Conservation (phyloP, 2,329 filamentous ascomycete species). For the Ophiostoma australiae region DNA sequence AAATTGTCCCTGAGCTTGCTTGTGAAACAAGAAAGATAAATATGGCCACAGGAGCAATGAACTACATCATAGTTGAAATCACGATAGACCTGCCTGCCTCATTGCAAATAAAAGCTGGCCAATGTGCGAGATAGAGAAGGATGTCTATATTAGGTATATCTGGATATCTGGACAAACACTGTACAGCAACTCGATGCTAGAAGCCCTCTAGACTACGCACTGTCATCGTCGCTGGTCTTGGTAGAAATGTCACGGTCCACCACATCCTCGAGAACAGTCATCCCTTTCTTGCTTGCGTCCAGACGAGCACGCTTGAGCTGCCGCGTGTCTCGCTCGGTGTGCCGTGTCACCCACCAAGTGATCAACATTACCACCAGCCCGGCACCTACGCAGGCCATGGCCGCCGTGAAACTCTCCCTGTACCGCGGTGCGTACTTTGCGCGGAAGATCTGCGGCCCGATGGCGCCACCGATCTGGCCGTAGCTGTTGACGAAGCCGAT, state of each 20-base stretch:
- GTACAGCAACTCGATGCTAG: too few relatives aligned
- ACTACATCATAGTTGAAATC: too few relatives aligned
- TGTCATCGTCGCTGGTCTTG: constrained; percentile 20
- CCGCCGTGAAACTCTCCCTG: constrained; percentile 22
- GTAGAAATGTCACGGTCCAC: constrained; percentile 22
- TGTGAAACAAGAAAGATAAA: too few relatives aligned
- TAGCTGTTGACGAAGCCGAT: constrained; percentile 27
- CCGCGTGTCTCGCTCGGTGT: constrained; percentile 24
- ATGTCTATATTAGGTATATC: too few relatives aligned
- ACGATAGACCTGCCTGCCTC: too few relatives aligned
- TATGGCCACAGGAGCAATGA: too few relatives aligned
- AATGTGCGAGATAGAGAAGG: too few relatives aligned
- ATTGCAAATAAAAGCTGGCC: too few relatives aligned
- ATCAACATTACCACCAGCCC: constrained; percentile 18
- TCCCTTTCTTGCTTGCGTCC: constrained; percentile 20
- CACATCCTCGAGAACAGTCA: constrained; percentile 25
- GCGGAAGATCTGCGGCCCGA: constrained; percentile 26
- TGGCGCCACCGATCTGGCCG: constrained; percentile 27
- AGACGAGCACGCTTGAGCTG: constrained; percentile 22
- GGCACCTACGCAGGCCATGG: constrained; percentile 22
- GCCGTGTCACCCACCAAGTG: constrained; percentile 25
- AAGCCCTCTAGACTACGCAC: neutral
- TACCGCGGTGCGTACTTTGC: constrained; percentile 25
- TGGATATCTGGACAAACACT: too few relatives aligned
- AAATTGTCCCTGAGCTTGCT: too few relatives aligned